Conservation (phyloP, 306 rosid genomes). For the Cyclanthera cordifolia region DNA sequence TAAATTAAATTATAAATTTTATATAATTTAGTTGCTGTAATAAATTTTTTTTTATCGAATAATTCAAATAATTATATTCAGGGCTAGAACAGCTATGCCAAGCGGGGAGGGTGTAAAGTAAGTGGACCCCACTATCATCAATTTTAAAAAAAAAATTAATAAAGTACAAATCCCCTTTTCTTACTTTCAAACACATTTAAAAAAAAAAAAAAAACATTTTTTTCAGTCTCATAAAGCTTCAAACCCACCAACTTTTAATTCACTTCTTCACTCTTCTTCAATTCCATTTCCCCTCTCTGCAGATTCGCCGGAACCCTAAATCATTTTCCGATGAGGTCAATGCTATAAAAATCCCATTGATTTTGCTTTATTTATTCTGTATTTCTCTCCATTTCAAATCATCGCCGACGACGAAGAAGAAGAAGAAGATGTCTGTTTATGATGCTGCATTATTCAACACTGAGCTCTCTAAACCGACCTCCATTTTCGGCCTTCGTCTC, state of each 20-base stretch:
- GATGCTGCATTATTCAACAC: slow-evolving; percentile 70
- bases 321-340: slow-evolving; percentile 1
- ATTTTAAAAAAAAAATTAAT: background rate
- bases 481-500: slow-evolving; percentile 79
- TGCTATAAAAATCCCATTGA: background rate
- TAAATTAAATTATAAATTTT: too few species aligned
- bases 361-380: background rate
- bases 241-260: slow-evolving; percentile 1
- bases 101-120: slow-evolving; percentile 8
- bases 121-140: background rate
- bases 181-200: too few species aligned
- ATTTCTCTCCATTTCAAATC: too few species aligned
- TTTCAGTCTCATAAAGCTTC: too few species aligned
- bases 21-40: too few species aligned
- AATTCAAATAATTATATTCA: background rate
- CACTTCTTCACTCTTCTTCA: background rate
- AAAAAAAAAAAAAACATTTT: too few species aligned
- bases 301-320: slow-evolving; percentile 6
- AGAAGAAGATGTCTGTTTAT: slow-evolving; percentile 49
- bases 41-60: too few species aligned
- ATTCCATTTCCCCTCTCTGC: slow-evolving; percentile 1
- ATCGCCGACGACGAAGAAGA: too few species aligned
- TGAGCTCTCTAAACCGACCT: slow-evolving; percentile 63
- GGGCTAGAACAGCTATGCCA: background rate
- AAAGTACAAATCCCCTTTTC: background rate